Percentiles rank a stretch among this genome's conserved stretches.
Evolutionary conservation across 129 eudicot genomes (phyloP).

Genomic region (Artemisia annua): DNA sequence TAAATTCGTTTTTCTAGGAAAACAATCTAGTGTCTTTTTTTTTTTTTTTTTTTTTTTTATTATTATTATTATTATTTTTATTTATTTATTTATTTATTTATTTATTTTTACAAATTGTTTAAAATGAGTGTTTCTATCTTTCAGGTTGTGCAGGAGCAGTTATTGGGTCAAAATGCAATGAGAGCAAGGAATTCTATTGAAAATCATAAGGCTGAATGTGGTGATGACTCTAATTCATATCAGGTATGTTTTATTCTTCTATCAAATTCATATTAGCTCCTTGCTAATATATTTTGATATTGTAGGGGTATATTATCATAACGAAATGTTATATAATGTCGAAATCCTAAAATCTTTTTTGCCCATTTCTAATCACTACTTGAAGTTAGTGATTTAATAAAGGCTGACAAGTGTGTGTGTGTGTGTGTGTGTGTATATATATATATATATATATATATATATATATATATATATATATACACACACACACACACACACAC

Average conservation of each 20-base stretch:
- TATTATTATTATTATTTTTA: too few relatives aligned
- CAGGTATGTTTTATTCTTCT: slow-evolving; percentile 36
- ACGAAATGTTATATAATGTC: neutral
- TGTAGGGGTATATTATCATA: neutral
- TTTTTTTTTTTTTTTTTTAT: too few relatives aligned
- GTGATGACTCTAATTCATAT: slow-evolving; percentile 27
- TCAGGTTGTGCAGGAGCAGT: slow-evolving; percentile 47
- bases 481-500: too few relatives aligned
- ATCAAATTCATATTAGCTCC: slow-evolving; percentile 9
- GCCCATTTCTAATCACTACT: too few relatives aligned
- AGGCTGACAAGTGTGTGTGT: neutral
- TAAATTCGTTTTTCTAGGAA: neutral
- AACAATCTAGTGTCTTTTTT: neutral
- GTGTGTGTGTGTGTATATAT: neutral
- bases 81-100: too few relatives aligned
- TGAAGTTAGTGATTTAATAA: too few relatives aligned
- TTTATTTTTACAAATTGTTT: slow-evolving; percentile 1
- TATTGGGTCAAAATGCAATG: slow-evolving; percentile 43
- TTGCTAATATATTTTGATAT: slow-evolving; percentile 2
- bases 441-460: too few relatives aligned
- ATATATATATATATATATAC: too few relatives aligned
- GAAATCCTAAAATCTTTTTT: too few relatives aligned
- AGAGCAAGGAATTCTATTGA: slow-evolving; percentile 30
- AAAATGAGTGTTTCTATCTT: slow-evolving; percentile 14
- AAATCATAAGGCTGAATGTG: slow-evolving; percentile 41